Conservation (phyloP, 2,329 filamentous ascomycete genomes). For the Didymella glomerata region DNA sequence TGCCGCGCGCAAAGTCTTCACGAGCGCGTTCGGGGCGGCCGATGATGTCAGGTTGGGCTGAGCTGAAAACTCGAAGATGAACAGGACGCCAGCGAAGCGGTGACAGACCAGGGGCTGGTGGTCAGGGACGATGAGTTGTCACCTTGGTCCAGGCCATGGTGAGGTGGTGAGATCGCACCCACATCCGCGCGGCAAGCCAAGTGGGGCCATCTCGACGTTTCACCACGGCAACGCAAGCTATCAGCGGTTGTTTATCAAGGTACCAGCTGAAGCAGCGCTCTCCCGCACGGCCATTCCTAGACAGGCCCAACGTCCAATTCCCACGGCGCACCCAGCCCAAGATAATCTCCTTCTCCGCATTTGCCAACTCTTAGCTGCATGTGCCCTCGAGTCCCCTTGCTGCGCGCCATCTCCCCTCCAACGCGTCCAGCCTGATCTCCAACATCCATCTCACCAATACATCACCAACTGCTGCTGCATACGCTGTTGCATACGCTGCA, state of each 20-base stretch:
- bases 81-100: conserved; percentile 22
- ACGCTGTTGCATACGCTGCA: conserved; percentile 5
- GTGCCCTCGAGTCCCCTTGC: conserved; percentile 27
- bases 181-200: conserved; percentile 18
- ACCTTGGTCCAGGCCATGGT: conserved; percentile 7
- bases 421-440: conserved; percentile 10
- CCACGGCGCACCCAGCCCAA: conserved; percentile 28
- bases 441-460: conserved; percentile 11
- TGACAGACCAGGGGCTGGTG: conserved; percentile 18
- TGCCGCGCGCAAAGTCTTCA: neutral
- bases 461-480: conserved; percentile 8
- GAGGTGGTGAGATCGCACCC: conserved; percentile 13
- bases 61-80: conserved; percentile 21
- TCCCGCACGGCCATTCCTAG: conserved; percentile 26
- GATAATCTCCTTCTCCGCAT: conserved; percentile 37
- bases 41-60: conserved; percentile 17
- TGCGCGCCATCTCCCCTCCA: conserved; percentile 9
- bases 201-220: conserved; percentile 11
- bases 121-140: conserved; percentile 21
- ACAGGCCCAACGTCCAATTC: conserved; percentile 24
- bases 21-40: neutral
- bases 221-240: conserved; percentile 21
- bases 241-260: conserved; percentile 25
- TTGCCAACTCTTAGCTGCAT: conserved; percentile 39
- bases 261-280: conserved; percentile 21